These are phyloP conservation scores for Petrea volubilis DNA, from an alignment of 257 asterid species.

Conservation along the genomic window DNA sequence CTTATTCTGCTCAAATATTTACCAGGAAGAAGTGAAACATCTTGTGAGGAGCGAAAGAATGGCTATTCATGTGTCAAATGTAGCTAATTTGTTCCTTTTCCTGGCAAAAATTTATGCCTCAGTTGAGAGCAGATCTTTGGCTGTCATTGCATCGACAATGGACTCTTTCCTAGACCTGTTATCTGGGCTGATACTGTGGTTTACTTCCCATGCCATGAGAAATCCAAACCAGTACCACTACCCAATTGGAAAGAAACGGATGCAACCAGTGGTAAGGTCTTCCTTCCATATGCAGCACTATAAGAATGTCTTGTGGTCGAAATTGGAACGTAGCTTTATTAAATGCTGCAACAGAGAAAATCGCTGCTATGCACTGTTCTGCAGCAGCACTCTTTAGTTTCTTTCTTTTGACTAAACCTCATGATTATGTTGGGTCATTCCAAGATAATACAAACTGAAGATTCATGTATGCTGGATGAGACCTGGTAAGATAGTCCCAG, in stretches of 20 bases:
- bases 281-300: too few relatives aligned
- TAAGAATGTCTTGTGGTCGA: background rate
- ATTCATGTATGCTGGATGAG: background rate
- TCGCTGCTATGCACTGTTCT: background rate
- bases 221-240: conserved; percentile 74
- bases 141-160: conserved; percentile 90
- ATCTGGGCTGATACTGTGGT: conserved; percentile 91
- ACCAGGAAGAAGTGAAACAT: conserved; percentile 69
- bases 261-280: conserved; percentile 90
- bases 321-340: background rate
- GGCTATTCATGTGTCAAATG: conserved; percentile 70
- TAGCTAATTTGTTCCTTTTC: conserved; percentile 74
- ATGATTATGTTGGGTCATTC: background rate
- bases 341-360: background rate
- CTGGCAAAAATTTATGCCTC: conserved; percentile 81
- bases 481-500: background rate
- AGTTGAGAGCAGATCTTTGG: conserved; percentile 81
- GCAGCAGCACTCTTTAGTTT: background rate
- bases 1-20: conserved; percentile 18
- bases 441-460: background rate
- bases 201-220: conserved; percentile 84
- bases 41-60: conserved; percentile 78
- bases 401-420: conserved; percentile 2
- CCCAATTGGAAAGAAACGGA: conserved; percentile 89
- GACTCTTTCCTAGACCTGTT: conserved; percentile 86